These are phyloP conservation scores for Sporothrix curviconia DNA, from an alignment of 2,329 filamentous ascomycete genomes.

Conservation along the genomic window DNA sequence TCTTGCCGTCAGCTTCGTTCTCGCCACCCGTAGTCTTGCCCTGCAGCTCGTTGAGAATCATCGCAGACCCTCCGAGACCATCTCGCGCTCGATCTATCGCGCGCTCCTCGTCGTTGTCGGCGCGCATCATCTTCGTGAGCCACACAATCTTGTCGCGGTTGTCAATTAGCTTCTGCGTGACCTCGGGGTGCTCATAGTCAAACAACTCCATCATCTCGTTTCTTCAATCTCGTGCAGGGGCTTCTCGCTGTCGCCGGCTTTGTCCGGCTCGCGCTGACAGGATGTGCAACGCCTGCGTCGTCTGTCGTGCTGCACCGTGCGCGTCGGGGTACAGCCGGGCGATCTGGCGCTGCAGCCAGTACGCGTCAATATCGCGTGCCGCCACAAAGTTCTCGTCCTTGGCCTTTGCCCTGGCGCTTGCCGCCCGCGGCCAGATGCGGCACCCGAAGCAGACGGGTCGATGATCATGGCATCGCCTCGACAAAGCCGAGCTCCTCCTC, in stretches of 20 bases:
- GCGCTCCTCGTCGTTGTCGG: constrained; percentile 71
- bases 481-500: constrained; percentile 45
- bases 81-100: constrained; percentile 79
- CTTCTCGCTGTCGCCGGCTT: constrained; percentile 70
- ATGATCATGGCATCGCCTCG: constrained; percentile 75
- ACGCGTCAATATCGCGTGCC: constrained; percentile 89
- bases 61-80: constrained; percentile 80
- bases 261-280: constrained; percentile 68
- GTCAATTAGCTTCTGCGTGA: constrained; percentile 82
- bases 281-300: constrained; percentile 73
- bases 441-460: constrained; percentile 49
- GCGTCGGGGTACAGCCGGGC: constrained; percentile 83
- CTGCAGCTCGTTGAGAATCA: constrained; percentile 82
- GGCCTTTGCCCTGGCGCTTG: constrained; percentile 38
- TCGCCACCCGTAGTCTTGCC: constrained; percentile 55
- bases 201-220: constrained; percentile 98
- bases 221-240: constrained; percentile 85
- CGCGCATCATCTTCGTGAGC: constrained; percentile 80
- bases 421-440: constrained; percentile 43
- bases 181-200: constrained; percentile 90
- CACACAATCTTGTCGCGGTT: constrained; percentile 94
- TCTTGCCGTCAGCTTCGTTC: constrained; percentile 48
- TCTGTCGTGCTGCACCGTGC: constrained; percentile 87
- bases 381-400: constrained; percentile 60
- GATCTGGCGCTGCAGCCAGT: constrained; percentile 92